Evolutionary conservation across 1,139 yeast species (phyloP).

Genomic region (Diutina mesorugosa): DNA sequence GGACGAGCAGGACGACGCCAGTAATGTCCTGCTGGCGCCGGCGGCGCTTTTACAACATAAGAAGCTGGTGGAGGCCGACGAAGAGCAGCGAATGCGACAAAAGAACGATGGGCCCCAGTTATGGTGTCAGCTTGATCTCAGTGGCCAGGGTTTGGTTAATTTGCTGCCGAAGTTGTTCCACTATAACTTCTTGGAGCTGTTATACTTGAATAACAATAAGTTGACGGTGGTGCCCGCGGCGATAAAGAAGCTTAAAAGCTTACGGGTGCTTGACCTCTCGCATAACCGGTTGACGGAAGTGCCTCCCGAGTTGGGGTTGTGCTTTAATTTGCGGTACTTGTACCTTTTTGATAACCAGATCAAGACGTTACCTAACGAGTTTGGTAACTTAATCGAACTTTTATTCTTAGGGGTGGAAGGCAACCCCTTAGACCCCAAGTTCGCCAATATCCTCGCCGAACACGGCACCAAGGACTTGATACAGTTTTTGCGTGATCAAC

Average conservation of each 20-base stretch:
- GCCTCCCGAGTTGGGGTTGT: constrained; percentile 74
- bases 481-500: constrained; percentile 67
- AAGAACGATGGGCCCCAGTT: constrained; percentile 64
- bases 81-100: constrained; percentile 61
- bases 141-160: constrained; percentile 74
- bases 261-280: constrained; percentile 78
- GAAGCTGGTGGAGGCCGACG: constrained; percentile 58
- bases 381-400: constrained; percentile 77
- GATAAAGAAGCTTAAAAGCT: constrained; percentile 55
- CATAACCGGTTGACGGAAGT: constrained; percentile 58
- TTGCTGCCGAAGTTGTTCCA: constrained; percentile 65
- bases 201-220: constrained; percentile 80
- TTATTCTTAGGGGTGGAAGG: constrained; percentile 90
- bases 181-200: constrained; percentile 74
- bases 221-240: constrained; percentile 57
- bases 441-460: constrained; percentile 58
- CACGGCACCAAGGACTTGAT: constrained; percentile 82
- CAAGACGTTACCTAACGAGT: constrained; percentile 62
- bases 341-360: constrained; percentile 83
- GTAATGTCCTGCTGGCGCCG: constrained; percentile 12
- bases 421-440: constrained; percentile 61
- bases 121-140: constrained; percentile 90
- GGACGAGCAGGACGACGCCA: constrained; percentile 24
- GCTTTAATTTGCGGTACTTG: constrained; percentile 68
- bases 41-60: constrained; percentile 48